Evolutionary conservation across 2,329 filamentous ascomycete species (phyloP).

Genomic region (Penicillium expansum): DNA sequence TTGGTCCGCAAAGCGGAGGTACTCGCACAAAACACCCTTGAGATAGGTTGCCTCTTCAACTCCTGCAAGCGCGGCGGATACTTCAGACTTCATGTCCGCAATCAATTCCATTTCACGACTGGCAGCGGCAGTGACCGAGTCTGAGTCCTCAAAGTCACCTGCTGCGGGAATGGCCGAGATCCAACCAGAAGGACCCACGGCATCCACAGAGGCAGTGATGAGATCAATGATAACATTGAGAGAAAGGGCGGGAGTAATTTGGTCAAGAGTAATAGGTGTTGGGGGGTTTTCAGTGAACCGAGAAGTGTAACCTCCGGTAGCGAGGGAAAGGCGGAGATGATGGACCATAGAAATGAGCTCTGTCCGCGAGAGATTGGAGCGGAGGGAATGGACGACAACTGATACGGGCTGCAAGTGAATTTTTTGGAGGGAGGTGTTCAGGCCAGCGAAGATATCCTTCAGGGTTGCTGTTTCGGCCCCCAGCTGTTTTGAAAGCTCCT

Average conservation of each 20-base stretch:
- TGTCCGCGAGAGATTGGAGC: slow-evolving; percentile 39
- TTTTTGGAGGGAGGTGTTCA: slow-evolving; percentile 40
- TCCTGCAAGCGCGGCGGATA: slow-evolving; percentile 47
- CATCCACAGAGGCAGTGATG: slow-evolving; percentile 47
- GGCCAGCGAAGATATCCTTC: slow-evolving; percentile 37
- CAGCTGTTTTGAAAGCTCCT: slow-evolving; percentile 18
- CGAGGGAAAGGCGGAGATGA: slow-evolving; percentile 45
- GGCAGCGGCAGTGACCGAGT: slow-evolving; percentile 19
- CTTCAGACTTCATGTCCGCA: slow-evolving; percentile 48
- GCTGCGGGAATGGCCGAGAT: slow-evolving; percentile 39
- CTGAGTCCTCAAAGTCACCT: slow-evolving; percentile 26
- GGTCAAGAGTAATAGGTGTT: slow-evolving; percentile 33
- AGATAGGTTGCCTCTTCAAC: slow-evolving; percentile 49
- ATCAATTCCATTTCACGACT: slow-evolving; percentile 45
- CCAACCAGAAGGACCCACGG: slow-evolving; percentile 49
- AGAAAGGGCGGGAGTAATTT: slow-evolving; percentile 38
- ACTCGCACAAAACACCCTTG: slow-evolving; percentile 48
- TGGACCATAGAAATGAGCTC: slow-evolving; percentile 43
- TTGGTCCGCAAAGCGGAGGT: slow-evolving; percentile 42
- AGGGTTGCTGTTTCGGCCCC: slow-evolving; percentile 25
- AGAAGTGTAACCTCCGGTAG: slow-evolving; percentile 43
- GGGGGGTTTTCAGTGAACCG: slow-evolving; percentile 43
- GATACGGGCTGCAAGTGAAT: slow-evolving; percentile 35
- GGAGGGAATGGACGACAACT: slow-evolving; percentile 34
- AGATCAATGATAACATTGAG: slow-evolving; percentile 42